These are phyloP conservation scores for Bonia amplexicaulis DNA, from an alignment of 176 grass and related monocot species.

Conservation along the genomic window DNA sequence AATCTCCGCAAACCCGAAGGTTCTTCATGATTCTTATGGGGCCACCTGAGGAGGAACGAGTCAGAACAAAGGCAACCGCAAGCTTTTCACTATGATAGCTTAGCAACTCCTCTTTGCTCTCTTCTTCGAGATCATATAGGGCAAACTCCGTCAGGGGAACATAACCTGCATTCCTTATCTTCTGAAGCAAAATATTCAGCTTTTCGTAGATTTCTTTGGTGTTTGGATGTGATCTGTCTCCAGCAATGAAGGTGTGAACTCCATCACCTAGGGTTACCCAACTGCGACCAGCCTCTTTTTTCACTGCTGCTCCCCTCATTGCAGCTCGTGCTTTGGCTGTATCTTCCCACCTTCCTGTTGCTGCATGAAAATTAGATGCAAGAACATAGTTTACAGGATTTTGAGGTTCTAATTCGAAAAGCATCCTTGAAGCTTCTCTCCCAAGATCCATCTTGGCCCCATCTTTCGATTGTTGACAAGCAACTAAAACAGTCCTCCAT, in stretches of 20 bases:
- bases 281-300: conserved; percentile 77
- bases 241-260: conserved; percentile 67
- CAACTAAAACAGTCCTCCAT: conserved; percentile 83
- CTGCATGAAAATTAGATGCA: conserved; percentile 64
- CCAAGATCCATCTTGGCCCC: conserved; percentile 43
- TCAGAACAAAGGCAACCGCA: conserved; percentile 70
- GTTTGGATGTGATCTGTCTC: conserved; percentile 73
- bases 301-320: conserved; percentile 41
- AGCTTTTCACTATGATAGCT: conserved; percentile 79
- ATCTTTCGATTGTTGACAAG: conserved; percentile 63
- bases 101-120: conserved; percentile 70
- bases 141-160: conserved; percentile 54
- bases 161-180: conserved; percentile 60
- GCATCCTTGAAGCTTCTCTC: conserved; percentile 63
- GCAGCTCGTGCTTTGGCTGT: conserved; percentile 50
- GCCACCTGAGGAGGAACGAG: conserved; percentile 39
- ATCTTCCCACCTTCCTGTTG: conserved; percentile 75
- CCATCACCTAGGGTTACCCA: conserved; percentile 74
- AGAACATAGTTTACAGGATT: conserved; percentile 89
- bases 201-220: conserved; percentile 69
- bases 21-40: conserved; percentile 87
- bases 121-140: conserved; percentile 65
- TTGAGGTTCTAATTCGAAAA: conserved; percentile 76
- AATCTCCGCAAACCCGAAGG: conserved; percentile 72
- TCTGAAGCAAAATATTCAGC: conserved; percentile 54